These are phyloP conservation scores for Fusarium azukiicola DNA, from an alignment of 2,329 filamentous ascomycete species.

Conservation along the genomic window DNA sequence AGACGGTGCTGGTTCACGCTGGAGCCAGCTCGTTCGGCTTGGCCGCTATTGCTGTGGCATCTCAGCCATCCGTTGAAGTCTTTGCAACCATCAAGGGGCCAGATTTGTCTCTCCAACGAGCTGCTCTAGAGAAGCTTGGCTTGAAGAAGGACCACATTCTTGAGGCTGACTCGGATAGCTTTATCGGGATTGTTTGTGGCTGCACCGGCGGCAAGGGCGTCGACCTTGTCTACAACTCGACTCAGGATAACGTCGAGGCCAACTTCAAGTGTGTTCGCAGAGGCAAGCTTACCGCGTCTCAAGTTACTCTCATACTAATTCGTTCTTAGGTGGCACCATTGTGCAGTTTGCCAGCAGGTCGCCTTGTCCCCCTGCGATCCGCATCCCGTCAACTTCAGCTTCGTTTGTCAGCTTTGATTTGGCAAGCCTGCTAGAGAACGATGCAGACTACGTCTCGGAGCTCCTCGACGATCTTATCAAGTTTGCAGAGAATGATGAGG, in stretches of 20 bases:
- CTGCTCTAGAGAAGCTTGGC: slow-evolving; percentile 59
- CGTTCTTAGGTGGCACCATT: slow-evolving; percentile 56
- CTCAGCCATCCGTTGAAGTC: slow-evolving; percentile 62
- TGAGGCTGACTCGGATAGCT: slow-evolving; percentile 58
- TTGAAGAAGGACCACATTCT: slow-evolving; percentile 65
- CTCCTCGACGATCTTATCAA: slow-evolving; percentile 51
- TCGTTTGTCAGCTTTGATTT: slow-evolving; percentile 62
- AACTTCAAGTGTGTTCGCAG: slow-evolving; percentile 61
- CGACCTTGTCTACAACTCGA: slow-evolving; percentile 71
- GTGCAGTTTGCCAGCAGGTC: slow-evolving; percentile 57
- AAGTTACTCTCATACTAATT: slow-evolving; percentile 29
- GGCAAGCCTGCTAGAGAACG: slow-evolving; percentile 56
- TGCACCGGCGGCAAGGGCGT: slow-evolving; percentile 60
- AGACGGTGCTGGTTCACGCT: slow-evolving; percentile 67
- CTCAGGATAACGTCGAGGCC: slow-evolving; percentile 59
- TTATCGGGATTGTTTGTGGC: slow-evolving; percentile 58
- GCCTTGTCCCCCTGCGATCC: slow-evolving; percentile 37
- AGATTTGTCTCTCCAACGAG: slow-evolving; percentile 59
- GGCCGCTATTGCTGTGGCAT: slow-evolving; percentile 67
- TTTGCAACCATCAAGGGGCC: slow-evolving; percentile 65
- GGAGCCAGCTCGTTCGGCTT: slow-evolving; percentile 68
- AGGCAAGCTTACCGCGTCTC: slow-evolving; percentile 56
- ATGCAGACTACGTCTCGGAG: slow-evolving; percentile 56
- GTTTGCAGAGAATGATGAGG: slow-evolving; percentile 19
- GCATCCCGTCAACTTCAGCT: slow-evolving; percentile 40